Conservation (phyloP, 108 stramenopile species). For the Craspedostauros australis region DNA sequence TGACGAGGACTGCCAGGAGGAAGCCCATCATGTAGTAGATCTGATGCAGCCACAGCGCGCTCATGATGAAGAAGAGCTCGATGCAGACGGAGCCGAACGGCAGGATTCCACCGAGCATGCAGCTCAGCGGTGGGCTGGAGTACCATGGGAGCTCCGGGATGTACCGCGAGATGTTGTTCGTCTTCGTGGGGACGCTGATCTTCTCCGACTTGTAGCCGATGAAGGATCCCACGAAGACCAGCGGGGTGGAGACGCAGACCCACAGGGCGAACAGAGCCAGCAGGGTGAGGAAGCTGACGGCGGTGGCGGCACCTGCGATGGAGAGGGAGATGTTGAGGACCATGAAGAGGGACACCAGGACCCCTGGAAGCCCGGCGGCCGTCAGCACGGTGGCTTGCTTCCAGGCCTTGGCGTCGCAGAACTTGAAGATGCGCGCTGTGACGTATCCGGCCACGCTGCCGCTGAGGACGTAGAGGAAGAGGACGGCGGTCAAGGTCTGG, state of each 20-base stretch:
- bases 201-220: constrained; percentile 83
- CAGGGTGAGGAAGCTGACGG: constrained; percentile 88
- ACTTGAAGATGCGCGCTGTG: constrained; percentile 90
- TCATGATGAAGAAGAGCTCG: constrained; percentile 99
- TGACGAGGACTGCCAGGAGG: constrained; percentile 89
- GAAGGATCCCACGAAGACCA: constrained; percentile 95
- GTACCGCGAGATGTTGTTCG: constrained; percentile 90
- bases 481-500: constrained; percentile 89
- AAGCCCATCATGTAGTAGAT: constrained; percentile 99
- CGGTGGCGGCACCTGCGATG: constrained; percentile 85
- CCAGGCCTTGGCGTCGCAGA: constrained; percentile 81
- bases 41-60: constrained; percentile 95
- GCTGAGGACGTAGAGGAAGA: constrained; percentile 88
- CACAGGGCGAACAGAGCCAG: constrained; percentile 83
- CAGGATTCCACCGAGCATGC: constrained; percentile 90
- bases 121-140: constrained; percentile 57
- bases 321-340: constrained; percentile 80
- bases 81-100: constrained; percentile 99
- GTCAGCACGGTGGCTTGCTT: constrained; percentile 76
- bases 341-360: constrained; percentile 79
- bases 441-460: constrained; percentile 90
- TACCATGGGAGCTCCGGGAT: constrained; percentile 90
- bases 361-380: constrained; percentile 76
- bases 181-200: constrained; percentile 83
- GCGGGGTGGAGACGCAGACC: constrained; percentile 86